These are phyloP conservation scores for Desmodesmus armatus DNA, from an alignment of 139 green algal genomes.

Conservation along the genomic window DNA sequence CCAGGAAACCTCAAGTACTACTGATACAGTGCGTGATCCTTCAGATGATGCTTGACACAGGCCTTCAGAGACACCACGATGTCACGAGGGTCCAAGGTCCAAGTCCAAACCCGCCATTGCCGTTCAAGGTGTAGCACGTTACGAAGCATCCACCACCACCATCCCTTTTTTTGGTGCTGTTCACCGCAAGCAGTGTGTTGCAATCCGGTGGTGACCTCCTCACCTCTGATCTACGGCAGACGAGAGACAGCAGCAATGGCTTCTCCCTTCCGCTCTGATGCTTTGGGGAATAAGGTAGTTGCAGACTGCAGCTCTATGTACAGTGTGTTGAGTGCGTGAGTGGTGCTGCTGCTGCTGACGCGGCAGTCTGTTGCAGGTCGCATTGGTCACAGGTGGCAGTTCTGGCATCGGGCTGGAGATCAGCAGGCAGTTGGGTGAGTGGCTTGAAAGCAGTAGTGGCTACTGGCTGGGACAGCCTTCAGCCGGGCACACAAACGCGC, in stretches of 20 bases:
- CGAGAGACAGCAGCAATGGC: slow-evolving; percentile 10
- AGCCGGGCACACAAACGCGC: slow-evolving; percentile 20
- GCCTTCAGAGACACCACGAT: too few species aligned
- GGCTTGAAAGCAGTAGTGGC: too few species aligned
- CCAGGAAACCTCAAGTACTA: too few species aligned
- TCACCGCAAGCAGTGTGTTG: too few species aligned
- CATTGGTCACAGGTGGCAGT: slow-evolving; percentile 85
- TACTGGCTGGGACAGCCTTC: too few species aligned
- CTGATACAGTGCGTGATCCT: too few species aligned
- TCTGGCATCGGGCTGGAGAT: slow-evolving; percentile 93
- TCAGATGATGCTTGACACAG: too few species aligned
- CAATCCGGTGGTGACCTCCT: background rate
- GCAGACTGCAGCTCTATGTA: background rate
- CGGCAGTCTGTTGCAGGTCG: slow-evolving; percentile 56
- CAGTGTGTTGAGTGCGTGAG: background rate
- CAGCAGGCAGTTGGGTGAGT: slow-evolving; percentile 83
- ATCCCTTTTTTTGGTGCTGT: too few species aligned
- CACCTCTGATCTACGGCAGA: background rate
- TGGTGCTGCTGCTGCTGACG: background rate
- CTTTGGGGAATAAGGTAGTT: slow-evolving; percentile 49
- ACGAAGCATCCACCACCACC: too few species aligned
- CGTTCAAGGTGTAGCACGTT: too few species aligned
- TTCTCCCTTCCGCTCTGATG: slow-evolving; percentile 57
- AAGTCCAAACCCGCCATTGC: too few species aligned
- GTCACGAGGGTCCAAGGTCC: too few species aligned